phyloP scores from a whole-genome alignment of 306 rosid species.

The Quercus suber region DNA sequence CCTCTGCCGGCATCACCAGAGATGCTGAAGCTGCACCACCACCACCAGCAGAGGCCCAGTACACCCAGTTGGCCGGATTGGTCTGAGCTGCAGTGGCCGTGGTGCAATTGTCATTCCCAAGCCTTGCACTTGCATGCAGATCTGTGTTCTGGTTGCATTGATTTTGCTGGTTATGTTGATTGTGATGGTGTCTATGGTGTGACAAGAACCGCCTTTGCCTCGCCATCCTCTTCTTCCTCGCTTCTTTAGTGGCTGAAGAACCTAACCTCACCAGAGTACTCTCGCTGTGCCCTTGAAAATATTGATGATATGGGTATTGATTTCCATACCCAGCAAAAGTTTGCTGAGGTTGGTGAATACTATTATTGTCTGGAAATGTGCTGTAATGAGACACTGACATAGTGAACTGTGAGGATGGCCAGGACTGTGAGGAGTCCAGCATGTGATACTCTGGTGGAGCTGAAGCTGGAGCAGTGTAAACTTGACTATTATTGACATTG shows the following conservation, averaged over 20 bases:
- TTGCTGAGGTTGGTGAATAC: constrained; percentile 9
- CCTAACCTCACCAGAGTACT: constrained; percentile 55
- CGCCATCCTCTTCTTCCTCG: constrained; percentile 93
- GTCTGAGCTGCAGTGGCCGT: constrained; percentile 23
- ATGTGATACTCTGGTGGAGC: constrained; percentile 35
- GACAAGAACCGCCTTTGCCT: constrained; percentile 62
- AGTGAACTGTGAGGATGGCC: constrained; percentile 55
- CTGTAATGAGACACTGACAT: constrained; percentile 39
- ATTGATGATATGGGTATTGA: constrained; percentile 45
- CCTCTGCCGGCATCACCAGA: constrained; percentile 21
- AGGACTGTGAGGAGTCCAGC: constrained; percentile 52
- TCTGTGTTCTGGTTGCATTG: constrained; percentile 35
- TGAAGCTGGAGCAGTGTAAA: constrained; percentile 15
- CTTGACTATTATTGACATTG: constrained; percentile 16
- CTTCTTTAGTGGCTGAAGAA: constrained; percentile 86
- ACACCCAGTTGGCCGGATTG: constrained; percentile 62
- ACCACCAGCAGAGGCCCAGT: constrained; percentile 53
- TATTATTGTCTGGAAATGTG: constrained; percentile 45
- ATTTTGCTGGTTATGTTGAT: constrained; percentile 24
- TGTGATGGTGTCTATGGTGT: constrained; percentile 43
- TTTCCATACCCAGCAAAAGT: constrained; percentile 41
- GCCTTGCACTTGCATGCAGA: constrained; percentile 41
- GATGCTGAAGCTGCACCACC: constrained; percentile 24
- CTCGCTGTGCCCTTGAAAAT: constrained; percentile 46
- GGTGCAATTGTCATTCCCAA: constrained; percentile 44